Base-by-base conservation (phyloP, 352 stramenopile genomes). In the Globisporangium emineosum region DNA sequence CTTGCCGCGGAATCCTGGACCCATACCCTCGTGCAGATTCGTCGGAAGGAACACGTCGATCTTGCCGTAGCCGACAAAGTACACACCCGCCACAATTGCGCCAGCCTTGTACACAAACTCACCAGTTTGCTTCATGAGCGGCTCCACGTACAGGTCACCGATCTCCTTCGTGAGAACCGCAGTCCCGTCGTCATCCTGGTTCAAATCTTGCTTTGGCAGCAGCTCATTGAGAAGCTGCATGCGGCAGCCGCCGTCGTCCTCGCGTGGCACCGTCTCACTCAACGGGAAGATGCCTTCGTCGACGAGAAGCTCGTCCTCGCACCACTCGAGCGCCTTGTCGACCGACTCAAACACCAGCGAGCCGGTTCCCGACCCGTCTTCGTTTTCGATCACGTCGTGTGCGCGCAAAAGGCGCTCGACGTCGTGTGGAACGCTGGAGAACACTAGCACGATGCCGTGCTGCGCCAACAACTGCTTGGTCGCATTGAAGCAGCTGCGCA, bases 401-500 rank as follows among this genome's bases (percentile, higher is more conserved):
- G 90, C 81, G 21, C 82, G 83, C 33, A 96, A 58, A 55, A 96
- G 69, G 25, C 76, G 79, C 58, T 96, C 87, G 19, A 91, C 77
- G 29, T 87, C 69, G 0, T 75, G 72, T 10, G 84, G 83, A 8
- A 96, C 77, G 62, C 83, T 86, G 1, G 83, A 76, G 56, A 96
- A 93, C 30, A 94, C 75, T 5, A 96, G 72, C 25, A 67, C 67
- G 58, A 96, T 87, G 29, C 87, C 87, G 54, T 96, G 83, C 64
- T 94, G 81, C 12, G 70, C 73, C 17, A 94, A 67, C 15, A 96
- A 62, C 49, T 94, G 85, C 69, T 93, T 93, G 53, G 82, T 96
- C 42, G 81, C 85, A 53, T 93, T 89, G 72, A 96, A 95, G 66
- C 86, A 94, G 13, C 77, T 92, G n/a, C 86, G 80, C 32, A 94